Evolutionary conservation across 2,329 filamentous ascomycete species (phyloP).

Genomic region (Alternaria sp.): DNA sequence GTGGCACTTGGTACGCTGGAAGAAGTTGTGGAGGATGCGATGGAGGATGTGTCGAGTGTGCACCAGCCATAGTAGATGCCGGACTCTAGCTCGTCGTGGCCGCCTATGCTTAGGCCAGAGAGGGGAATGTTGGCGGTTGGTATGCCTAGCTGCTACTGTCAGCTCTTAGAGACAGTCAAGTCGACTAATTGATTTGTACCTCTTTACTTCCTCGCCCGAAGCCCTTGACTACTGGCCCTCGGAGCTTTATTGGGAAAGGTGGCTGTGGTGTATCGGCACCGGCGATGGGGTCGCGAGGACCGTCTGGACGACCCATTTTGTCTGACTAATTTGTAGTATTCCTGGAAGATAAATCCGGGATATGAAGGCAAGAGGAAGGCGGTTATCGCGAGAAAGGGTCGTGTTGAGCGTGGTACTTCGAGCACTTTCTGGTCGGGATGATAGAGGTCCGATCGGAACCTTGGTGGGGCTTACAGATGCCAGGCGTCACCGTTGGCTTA

Average conservation of each 20-base stretch:
- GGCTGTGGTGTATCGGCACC: constrained; percentile 74
- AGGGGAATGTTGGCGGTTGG: constrained; percentile 89
- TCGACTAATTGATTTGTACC: constrained; percentile 55
- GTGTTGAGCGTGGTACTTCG: constrained; percentile 9
- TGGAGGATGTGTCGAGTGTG: constrained; percentile 66
- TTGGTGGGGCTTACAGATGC: constrained; percentile 19
- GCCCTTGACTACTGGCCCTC: constrained; percentile 87
- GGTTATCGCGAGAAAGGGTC: background rate
- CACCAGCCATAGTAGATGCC: constrained; percentile 97
- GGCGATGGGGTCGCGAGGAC: constrained; percentile 61
- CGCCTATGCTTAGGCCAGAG: constrained; percentile 74
- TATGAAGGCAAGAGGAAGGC: background rate
- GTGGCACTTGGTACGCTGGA: constrained; percentile 31
- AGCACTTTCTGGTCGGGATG: constrained; percentile 23
- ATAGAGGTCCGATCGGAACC: constrained; percentile 21
- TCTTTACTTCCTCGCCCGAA: constrained; percentile 95
- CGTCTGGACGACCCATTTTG: constrained; percentile 38
- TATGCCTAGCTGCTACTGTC: constrained; percentile 76
- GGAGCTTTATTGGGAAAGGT: constrained; percentile 84
- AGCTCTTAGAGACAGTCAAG: too few relatives aligned
- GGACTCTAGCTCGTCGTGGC: constrained; percentile 67
- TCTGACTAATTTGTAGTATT: background rate
- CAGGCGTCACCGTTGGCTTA: constrained; percentile 16
- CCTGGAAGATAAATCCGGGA: background rate
- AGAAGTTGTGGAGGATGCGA: constrained; percentile 42